Conservation (phyloP, 345 rosid genomes). For the Clausena lansium region DNA sequence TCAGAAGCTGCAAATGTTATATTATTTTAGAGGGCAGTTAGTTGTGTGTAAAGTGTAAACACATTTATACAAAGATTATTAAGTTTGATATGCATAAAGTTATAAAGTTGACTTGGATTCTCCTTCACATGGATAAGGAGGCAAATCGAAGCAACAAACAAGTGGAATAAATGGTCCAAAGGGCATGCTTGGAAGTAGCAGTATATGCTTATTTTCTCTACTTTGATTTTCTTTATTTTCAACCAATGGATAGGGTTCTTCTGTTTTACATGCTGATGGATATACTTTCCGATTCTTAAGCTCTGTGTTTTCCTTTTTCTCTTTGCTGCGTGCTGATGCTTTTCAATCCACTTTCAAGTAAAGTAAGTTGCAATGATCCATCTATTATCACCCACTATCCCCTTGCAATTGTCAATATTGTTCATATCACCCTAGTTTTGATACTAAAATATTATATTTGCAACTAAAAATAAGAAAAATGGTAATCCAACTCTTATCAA, state of each 20-base stretch:
- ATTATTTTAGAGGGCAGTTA: neutral
- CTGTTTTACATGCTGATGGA: neutral
- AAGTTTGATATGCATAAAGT: neutral
- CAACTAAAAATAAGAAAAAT: neutral
- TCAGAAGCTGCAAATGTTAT: neutral
- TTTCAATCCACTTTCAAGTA: neutral
- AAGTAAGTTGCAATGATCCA: neutral
- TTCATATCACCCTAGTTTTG: too few species aligned
- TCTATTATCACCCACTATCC: neutral
- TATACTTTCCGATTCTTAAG: neutral
- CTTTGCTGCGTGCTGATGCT: neutral
- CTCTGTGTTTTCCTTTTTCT: neutral
- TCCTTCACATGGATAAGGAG: slow-evolving; percentile 18
- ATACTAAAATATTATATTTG: too few species aligned
- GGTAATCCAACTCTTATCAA: neutral
- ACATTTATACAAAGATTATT: neutral
- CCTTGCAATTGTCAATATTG: neutral
- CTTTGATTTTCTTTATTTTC: neutral
- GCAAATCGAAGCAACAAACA: slow-evolving; percentile 1
- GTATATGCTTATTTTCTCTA: neutral
- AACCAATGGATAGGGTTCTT: neutral
- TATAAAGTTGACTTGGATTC: slow-evolving; percentile 9
- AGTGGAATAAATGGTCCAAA: neutral
- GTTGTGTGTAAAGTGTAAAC: neutral
- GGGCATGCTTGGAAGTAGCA: neutral